Conservation (phyloP, 2,329 filamentous ascomycete genomes). For the Daldinia eschscholtzii region DNA sequence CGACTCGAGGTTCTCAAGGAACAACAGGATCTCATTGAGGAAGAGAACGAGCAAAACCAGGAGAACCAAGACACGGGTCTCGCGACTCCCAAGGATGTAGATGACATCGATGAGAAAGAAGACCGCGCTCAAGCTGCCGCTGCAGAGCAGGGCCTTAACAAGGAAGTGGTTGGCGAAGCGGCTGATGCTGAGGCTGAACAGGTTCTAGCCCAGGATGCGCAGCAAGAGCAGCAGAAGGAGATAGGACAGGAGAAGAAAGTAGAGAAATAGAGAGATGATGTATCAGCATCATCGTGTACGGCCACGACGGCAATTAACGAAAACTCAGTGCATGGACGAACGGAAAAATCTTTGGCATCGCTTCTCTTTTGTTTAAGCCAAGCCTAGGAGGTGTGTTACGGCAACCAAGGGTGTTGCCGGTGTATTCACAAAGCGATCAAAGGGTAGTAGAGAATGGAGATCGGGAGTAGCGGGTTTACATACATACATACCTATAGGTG, state of each 20-base stretch:
- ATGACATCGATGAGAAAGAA: slow-evolving; percentile 96
- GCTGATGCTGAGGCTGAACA: slow-evolving; percentile 66
- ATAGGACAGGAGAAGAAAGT: slow-evolving; percentile 39
- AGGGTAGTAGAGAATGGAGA: slow-evolving; percentile 3
- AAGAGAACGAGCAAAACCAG: slow-evolving; percentile 93
- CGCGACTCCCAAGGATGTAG: slow-evolving; percentile 83
- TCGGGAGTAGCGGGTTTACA: slow-evolving; percentile 41
- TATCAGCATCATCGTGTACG: background rate
- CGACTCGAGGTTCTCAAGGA: slow-evolving; percentile 97
- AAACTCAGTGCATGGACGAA: slow-evolving; percentile 24
- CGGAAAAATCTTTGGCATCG: slow-evolving; percentile 27
- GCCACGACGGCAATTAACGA: slow-evolving; percentile 7
- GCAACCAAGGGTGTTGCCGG: slow-evolving; percentile 21
- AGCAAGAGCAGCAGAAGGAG: slow-evolving; percentile 53
- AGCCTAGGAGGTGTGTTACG: slow-evolving; percentile 31
- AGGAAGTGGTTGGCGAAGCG: slow-evolving; percentile 66
- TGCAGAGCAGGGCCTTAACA: slow-evolving; percentile 61
- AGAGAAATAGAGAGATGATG: slow-evolving; percentile 40
- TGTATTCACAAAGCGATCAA: slow-evolving; percentile 46
- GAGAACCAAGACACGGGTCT: slow-evolving; percentile 81
- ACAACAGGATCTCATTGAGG: slow-evolving; percentile 97
- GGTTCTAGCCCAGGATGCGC: slow-evolving; percentile 50
- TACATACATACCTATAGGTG: background rate
- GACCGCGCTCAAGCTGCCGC: slow-evolving; percentile 69
- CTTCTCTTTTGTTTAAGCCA: slow-evolving; percentile 50